Evolutionary conservation across 2,329 filamentous ascomycete genomes (phyloP).

Genomic region (Monascus ruber): DNA sequence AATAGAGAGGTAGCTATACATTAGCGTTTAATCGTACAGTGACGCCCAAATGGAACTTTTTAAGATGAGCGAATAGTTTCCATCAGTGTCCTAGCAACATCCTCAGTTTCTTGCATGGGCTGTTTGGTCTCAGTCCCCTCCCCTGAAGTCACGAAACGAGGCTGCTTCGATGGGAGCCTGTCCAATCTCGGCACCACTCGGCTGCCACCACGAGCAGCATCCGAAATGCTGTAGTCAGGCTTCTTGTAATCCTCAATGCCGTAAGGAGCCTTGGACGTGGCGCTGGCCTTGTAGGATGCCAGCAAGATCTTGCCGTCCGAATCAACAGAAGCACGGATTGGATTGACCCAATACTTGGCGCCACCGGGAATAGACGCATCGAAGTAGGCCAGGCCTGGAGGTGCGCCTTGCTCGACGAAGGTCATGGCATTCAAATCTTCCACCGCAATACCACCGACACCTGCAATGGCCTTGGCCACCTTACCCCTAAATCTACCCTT

Average conservation of each 20-base stretch:
- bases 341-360: constrained; percentile 41
- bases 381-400: constrained; percentile 32
- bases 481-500: constrained; percentile 26
- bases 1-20: constrained; percentile 14
- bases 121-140: background rate
- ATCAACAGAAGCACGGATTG: constrained; percentile 35
- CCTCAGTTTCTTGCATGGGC: constrained; percentile 11
- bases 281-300: constrained; percentile 20
- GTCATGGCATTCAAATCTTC: constrained; percentile 27
- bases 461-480: constrained; percentile 22
- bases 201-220: constrained; percentile 13
- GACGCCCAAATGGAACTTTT: background rate
- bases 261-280: constrained; percentile 24
- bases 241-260: constrained; percentile 24
- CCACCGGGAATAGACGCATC: constrained; percentile 38
- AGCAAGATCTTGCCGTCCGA: constrained; percentile 35
- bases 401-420: constrained; percentile 21
- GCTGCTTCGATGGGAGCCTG: constrained; percentile 7
- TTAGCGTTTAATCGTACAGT: constrained; percentile 25
- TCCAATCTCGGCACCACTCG: constrained; percentile 22
- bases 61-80: constrained; percentile 15
- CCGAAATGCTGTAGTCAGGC: constrained; percentile 15
- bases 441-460: constrained; percentile 32
- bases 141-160: constrained; percentile 7
- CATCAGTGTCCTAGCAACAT: constrained; percentile 21